Evolutionary conservation across 305 asterid genomes (phyloP), one percentile per base, ranked within the genome.

Genomic region (Ajuga reptans): DNA sequence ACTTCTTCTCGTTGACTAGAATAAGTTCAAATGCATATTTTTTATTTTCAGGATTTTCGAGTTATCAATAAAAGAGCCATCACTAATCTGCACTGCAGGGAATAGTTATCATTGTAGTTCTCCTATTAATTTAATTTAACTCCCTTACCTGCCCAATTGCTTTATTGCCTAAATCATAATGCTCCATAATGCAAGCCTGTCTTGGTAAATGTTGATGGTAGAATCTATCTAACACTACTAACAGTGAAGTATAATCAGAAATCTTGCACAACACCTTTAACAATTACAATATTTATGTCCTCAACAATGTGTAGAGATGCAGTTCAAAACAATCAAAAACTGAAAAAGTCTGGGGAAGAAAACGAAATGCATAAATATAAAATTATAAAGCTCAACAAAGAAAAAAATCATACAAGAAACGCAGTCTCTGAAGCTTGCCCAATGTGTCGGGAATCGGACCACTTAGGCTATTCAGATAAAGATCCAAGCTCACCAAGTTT

Each of bases 401-500:
- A 54, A 76, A 60, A n/a, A 71, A 68, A 65, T 31, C 97, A 62
- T 88, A 92, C 98, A 92, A 81, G 87, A 92, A 90, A 21, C 98
- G 95, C 55, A 92, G 76, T 75, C 36, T 86, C 82, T 82, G 85
- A 84, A 92, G 97, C 71, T 75, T 79, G 79, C 97, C 91, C 92
- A 92, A 69, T 5, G 96, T 82, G 68, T 74, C 83, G 1, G 98
- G 97, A 66, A 92, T 89, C 46, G 86, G 74, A 74, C 98, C 97
- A 70, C n/a, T 80, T 71, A 92, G 80, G 56, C 0, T 64, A 81
- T 92, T 92, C 77, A 85, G 78, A 79, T 92, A 92, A 81, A 92
- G 98, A 90, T 92, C 98, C 94, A 92, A 90, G 83, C 97, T 90
- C 83, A 88, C 96, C 85, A 92, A 82, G 79, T 77, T 84, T 63